Base-by-base conservation (phyloP, 495 filamentous ascomycete species). In the Aspergillus homomorphus region DNA sequence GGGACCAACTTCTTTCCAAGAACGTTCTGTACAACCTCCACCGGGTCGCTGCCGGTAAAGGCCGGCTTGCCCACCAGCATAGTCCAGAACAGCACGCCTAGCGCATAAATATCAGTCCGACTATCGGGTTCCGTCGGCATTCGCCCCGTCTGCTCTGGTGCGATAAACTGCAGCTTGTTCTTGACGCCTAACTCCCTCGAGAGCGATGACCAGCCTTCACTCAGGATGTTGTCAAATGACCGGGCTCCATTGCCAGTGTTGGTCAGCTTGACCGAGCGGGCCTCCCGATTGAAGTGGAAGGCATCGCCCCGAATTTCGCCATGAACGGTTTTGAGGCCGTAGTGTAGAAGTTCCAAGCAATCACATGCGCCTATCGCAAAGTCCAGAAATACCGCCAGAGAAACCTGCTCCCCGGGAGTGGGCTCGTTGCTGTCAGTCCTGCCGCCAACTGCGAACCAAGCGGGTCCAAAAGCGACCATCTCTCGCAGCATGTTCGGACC, bases 1-100 rank as follows among this genome's bases (percentile, higher is more conserved):
- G 82, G 84, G 1, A 88, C 86, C 59, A 96, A 81, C 64, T 89
- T 85, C 50, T 85, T 84, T 44, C 83, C 84, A 0, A 96, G 78
- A 2, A 96, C 90, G 63, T 85, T 90, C 64, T 96, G 91, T 46
- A 96, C 88, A 28, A 96, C 87, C 65, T 96, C 91, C 58, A 96
- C 82, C 0, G 91, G 89, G 4, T 87, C 87, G 42, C 80, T 79
- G 8, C 90, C 92, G 28, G 85, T 85, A 61, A 92, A 96, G 0
- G 89, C 85, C 4, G 87, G 78, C 62, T 87, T 84, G 22, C 89
- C 89, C 16, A 87, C 87, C 45, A 96, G 76, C 74, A 96, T 84
- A 22, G 80, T 89, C 87, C 89, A 96, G 67, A 96, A 93, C 5
- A 96, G 70, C 53, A 95, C 81, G 14, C 92, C 92, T 2, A 96